These are phyloP conservation scores for Neurospora sp. DNA, from an alignment of 495 filamentous ascomycete genomes.

Conservation along the genomic window DNA sequence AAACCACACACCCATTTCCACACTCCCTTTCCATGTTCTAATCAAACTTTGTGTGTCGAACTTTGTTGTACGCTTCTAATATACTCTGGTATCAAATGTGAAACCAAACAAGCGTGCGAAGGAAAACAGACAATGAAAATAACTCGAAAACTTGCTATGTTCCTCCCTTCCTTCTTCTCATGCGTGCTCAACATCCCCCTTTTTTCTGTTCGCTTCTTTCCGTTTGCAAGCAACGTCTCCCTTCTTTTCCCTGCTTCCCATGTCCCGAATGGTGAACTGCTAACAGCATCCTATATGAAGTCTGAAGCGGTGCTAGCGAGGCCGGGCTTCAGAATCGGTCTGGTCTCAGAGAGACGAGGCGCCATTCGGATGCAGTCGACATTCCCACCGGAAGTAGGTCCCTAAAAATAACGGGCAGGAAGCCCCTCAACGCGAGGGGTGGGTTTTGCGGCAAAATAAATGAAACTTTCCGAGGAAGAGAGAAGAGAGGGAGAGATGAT, in stretches of 20 bases:
- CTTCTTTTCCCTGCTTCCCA: not conserved
- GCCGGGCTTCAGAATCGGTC: not conserved
- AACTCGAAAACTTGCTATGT: not conserved
- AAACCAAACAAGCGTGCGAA: not conserved
- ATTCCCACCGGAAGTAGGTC: not conserved
- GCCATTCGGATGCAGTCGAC: not conserved
- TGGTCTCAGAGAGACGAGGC: not conserved
- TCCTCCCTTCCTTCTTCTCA: not conserved
- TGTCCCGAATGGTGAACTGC: not conserved
- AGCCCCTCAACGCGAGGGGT: not conserved
- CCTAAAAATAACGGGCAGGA: not conserved
- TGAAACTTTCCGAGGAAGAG: not conserved
- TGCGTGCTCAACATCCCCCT: not conserved
- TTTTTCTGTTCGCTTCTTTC: not conserved
- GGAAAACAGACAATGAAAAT: not conserved
- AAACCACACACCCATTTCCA: not conserved
- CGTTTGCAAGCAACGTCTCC: not conserved
- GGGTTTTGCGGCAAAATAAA: not conserved
- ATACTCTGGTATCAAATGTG: not conserved
- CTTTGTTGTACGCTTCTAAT: not conserved
- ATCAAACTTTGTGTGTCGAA: not conserved
- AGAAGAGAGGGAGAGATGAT: not conserved
- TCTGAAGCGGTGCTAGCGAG: not conserved
- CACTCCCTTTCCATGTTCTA: not conserved
- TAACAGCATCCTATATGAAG: not conserved